Evolutionary conservation across 495 filamentous ascomycete species (phyloP).

Genomic region (Trichodelitschia bisporula): DNA sequence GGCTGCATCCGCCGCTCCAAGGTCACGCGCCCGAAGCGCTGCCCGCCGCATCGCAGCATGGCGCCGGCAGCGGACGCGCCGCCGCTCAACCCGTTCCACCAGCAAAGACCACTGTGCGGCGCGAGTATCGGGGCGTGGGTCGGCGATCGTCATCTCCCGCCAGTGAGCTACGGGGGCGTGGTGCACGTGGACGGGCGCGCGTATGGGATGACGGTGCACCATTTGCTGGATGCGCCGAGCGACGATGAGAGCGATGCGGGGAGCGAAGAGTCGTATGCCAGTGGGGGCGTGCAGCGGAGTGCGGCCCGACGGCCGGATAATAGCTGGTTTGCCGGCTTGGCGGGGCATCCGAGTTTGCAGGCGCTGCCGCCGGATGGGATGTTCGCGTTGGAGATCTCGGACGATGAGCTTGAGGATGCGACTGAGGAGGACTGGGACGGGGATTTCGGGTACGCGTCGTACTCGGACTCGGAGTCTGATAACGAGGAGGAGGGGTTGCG

Average conservation of each 20-base stretch:
- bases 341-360: constrained; percentile 4
- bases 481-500: constrained; percentile 7
- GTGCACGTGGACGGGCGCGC: constrained; percentile 60
- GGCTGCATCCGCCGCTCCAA: constrained; percentile 18
- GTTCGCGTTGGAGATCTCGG: constrained; percentile 11
- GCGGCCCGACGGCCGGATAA: constrained; percentile 9
- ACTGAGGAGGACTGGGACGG: constrained; percentile 6
- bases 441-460: constrained; percentile 4
- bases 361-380: constrained; percentile 1
- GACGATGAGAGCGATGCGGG: constrained; percentile 23
- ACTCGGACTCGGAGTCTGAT: constrained; percentile 9
- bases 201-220: constrained; percentile 86
- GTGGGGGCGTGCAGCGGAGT: constrained; percentile 5
- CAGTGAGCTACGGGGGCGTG: constrained; percentile 73
- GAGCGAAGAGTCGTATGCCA: constrained; percentile 4
- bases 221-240: constrained; percentile 72
- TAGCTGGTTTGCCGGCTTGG: constrained; percentile 9
- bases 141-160: constrained; percentile 59
- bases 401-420: constrained; percentile 4
- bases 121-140: constrained; percentile 83
- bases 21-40: constrained; percentile 1
- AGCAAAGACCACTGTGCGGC: constrained; percentile 54
- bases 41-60: constrained; percentile 12
- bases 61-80: constrained; percentile 7
- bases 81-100: constrained; percentile 33